Evolutionary conservation across 768 basidiomycete genomes (phyloP).

Genomic region (Mycena polygramma): DNA sequence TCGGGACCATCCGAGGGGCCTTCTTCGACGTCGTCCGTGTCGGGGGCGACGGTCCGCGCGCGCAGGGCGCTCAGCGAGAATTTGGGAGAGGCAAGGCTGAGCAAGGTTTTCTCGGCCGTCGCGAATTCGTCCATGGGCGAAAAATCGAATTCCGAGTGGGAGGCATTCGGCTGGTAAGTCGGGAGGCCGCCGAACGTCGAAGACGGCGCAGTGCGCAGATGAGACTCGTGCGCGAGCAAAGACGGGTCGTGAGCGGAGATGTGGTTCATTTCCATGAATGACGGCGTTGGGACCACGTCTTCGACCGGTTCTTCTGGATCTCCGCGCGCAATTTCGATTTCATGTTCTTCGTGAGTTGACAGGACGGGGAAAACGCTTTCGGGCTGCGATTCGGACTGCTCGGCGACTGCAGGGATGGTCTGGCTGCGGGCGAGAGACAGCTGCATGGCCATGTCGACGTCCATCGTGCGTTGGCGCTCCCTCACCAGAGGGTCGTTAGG

Average conservation of each 20-base stretch:
- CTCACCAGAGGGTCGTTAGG: slow-evolving; percentile 79
- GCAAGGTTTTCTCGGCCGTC: slow-evolving; percentile 70
- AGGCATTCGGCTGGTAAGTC: slow-evolving; percentile 74
- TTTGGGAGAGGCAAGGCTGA: slow-evolving; percentile 70
- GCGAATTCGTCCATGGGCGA: slow-evolving; percentile 83
- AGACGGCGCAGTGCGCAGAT: slow-evolving; percentile 39
- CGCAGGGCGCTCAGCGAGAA: slow-evolving; percentile 50
- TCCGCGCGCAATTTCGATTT: slow-evolving; percentile 50
- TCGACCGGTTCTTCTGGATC: slow-evolving; percentile 35
- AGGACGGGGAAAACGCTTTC: slow-evolving; percentile 52
- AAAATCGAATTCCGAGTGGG: slow-evolving; percentile 79
- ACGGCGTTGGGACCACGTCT: slow-evolving; percentile 42
- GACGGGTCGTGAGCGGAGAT: slow-evolving; percentile 63
- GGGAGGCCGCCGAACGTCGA: slow-evolving; percentile 63
- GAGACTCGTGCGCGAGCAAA: slow-evolving; percentile 52
- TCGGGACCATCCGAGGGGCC: slow-evolving; percentile 38
- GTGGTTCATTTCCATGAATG: slow-evolving; percentile 52
- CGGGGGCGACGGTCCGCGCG: slow-evolving; percentile 34
- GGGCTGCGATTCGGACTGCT: slow-evolving; percentile 48
- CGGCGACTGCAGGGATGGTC: slow-evolving; percentile 59
- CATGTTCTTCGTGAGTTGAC: slow-evolving; percentile 65
- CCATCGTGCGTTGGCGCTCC: slow-evolving; percentile 94
- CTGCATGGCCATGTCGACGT: slow-evolving; percentile 92
- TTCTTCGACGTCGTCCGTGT: slow-evolving; percentile 35
- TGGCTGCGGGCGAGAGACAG: slow-evolving; percentile 80